Conservation (phyloP, 1,284 basidiomycete genomes). For the Trametes sp. region DNA sequence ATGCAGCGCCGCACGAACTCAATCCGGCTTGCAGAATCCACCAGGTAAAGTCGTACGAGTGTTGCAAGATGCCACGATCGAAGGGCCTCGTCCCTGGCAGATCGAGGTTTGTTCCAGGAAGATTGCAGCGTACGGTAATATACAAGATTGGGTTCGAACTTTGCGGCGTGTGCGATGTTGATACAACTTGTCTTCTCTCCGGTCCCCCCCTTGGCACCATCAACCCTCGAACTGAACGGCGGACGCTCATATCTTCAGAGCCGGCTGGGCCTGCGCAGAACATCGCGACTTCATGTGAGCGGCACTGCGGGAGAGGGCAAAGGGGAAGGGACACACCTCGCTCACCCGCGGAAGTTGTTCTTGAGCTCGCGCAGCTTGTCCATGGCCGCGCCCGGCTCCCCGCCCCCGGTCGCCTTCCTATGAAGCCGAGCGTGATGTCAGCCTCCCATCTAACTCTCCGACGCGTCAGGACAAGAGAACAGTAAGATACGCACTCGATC, state of each 20-base stretch:
- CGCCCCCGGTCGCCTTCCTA: constrained; percentile 57
- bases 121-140: background rate
- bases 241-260: constrained; percentile 9
- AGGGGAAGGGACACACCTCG: constrained; percentile 12
- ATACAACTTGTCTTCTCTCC: constrained; percentile 4
- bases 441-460: constrained; percentile 3
- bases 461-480: too few relatives aligned
- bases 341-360: constrained; percentile 76
- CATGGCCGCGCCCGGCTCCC: constrained; percentile 70
- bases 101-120: background rate
- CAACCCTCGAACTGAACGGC: constrained; percentile 3
- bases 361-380: constrained; percentile 81
- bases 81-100: too few relatives aligned
- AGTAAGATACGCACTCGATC: constrained; percentile 60
- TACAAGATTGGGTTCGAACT: too few relatives aligned
- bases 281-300: background rate
- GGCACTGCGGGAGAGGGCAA: background rate
- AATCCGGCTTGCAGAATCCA: background rate
- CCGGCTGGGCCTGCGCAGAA: constrained; percentile 5
- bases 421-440: background rate
- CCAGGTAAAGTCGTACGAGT: background rate
- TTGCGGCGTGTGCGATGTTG: background rate
- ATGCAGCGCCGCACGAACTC: background rate
- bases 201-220: constrained; percentile 3
- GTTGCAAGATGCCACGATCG: background rate